Conservation (phyloP, 805 yeast genomes). For the Zygosaccharomyces siamensis region DNA sequence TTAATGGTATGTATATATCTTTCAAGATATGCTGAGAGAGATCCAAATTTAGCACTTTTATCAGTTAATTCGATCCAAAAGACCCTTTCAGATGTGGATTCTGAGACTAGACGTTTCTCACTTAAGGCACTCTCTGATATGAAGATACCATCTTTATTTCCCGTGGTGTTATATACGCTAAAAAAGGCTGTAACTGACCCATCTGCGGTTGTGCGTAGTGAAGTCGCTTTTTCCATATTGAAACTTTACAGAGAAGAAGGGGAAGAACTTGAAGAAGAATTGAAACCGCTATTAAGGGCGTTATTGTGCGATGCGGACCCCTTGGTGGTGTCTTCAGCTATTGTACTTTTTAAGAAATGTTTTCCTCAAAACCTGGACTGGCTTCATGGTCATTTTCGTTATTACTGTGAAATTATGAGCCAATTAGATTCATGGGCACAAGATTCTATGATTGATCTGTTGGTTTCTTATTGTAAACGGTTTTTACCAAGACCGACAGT, state of each 20-base stretch:
- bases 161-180: slow-evolving; percentile 70
- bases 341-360: slow-evolving; percentile 50
- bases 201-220: slow-evolving; percentile 71
- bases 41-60: slow-evolving; percentile 84
- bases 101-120: slow-evolving; percentile 65
- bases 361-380: slow-evolving; percentile 56
- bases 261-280: slow-evolving; percentile 43
- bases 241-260: slow-evolving; percentile 45
- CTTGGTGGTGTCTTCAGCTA: slow-evolving; percentile 64
- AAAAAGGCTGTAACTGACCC: slow-evolving; percentile 64
- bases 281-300: slow-evolving; percentile 45
- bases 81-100: slow-evolving; percentile 62
- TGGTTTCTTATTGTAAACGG: slow-evolving; percentile 60
- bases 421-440: slow-evolving; percentile 75
- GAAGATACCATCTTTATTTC: slow-evolving; percentile 71
- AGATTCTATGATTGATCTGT: slow-evolving; percentile 49
- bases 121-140: slow-evolving; percentile 81
- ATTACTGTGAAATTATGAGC: slow-evolving; percentile 44
- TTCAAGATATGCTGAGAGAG: slow-evolving; percentile 69
- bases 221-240: slow-evolving; percentile 71
- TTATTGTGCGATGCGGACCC: slow-evolving; percentile 63
- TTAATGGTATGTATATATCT: slow-evolving; percentile 74
- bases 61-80: slow-evolving; percentile 91
- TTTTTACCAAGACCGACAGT: slow-evolving; percentile 55
- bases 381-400: slow-evolving; percentile 66